Base-by-base conservation (phyloP, 179 eudicot genomes). In the Camellia oleifera region DNA sequence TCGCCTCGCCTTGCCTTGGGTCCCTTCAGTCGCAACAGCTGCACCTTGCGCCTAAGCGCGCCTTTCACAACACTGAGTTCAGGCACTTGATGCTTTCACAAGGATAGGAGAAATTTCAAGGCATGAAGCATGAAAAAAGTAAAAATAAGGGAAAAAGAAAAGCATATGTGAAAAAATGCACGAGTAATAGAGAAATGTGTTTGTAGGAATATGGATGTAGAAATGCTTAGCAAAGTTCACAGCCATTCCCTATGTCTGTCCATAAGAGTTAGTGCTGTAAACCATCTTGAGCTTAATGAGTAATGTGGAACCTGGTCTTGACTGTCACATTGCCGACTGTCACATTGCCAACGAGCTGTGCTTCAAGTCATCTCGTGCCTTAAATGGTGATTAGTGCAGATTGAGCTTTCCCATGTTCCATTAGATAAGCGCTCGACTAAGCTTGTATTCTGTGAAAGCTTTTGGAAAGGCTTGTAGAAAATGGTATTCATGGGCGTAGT, bases 401-500 rank as follows among this genome's bases (percentile, higher is more conserved):
- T 32, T 32, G 40, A 32, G 40, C 40, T 32, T 32, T 32, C 40
- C 40, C 40, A 46, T 69, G 46, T 13, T 67, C n/a, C 14, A 65
- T 10, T 65, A 26, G 3, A 11, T 65, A 65, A 65, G 45, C 14
- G 44, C 46, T 69, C 32, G 13, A 7, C 53, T 14, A 69, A 69
- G 72, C 48, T 69, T 20, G 6, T n/a, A 42, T 70, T 20, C 23
- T 1, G 12, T n/a, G 57, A 18, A 17, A 48, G 52, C 15, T 68
- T 70, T 5, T 70, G 74, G 56, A 70, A 46, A 70, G 46, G 74
- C 32, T 70, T 46, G 14, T 70, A 46, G 74, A 46, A 13, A 70
- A 70, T 45, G 56, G 74, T 15, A 70, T 18, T 70, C 74, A 45
- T 46, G 73, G 48, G 74, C 26, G 48, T 70, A 52, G 50, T 70